These are phyloP conservation scores for Cicer bijugum DNA, from an alignment of 306 rosid genomes.

Conservation along the genomic window DNA sequence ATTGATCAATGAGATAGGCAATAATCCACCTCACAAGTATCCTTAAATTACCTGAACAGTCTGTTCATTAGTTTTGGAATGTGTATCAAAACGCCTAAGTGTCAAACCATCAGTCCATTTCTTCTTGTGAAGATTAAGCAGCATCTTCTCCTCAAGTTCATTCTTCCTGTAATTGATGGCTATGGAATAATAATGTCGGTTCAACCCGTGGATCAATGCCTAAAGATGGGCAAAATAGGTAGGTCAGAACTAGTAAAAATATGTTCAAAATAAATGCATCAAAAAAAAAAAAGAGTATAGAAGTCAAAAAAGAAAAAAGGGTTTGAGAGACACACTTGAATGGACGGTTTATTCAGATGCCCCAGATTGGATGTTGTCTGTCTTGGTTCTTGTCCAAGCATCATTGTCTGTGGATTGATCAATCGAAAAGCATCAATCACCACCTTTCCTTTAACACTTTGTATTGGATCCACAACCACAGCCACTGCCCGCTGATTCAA, in stretches of 20 bases:
- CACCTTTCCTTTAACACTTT: slow-evolving; percentile 95
- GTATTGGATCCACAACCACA: slow-evolving; percentile 97
- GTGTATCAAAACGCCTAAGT: slow-evolving; percentile 75
- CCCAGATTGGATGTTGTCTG: slow-evolving; percentile 95
- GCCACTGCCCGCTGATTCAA: slow-evolving; percentile 95
- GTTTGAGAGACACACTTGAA: slow-evolving; percentile 60
- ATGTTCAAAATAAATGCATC: slow-evolving; percentile 28
- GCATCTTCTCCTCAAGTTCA: slow-evolving; percentile 94
- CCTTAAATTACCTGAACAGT: slow-evolving; percentile 73
- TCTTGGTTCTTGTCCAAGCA: slow-evolving; percentile 96
- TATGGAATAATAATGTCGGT: slow-evolving; percentile 91
- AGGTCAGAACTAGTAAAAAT: slow-evolving; percentile 42
- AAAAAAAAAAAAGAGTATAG: background rate
- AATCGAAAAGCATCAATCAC: slow-evolving; percentile 95
- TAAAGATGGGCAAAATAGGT: slow-evolving; percentile 41
- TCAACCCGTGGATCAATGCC: slow-evolving; percentile 96
- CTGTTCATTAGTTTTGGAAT: slow-evolving; percentile 93
- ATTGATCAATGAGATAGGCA: background rate
- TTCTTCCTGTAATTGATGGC: slow-evolving; percentile 94
- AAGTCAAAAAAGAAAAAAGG: background rate
- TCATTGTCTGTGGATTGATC: slow-evolving; percentile 92
- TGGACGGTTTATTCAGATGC: slow-evolving; percentile 93
- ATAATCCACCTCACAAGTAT: slow-evolving; percentile 7
- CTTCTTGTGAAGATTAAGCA: slow-evolving; percentile 94
- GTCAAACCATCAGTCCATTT: slow-evolving; percentile 97